These are phyloP conservation scores for Xylariaceae sp. DNA, from an alignment of 2,329 filamentous ascomycete genomes.

Conservation along the genomic window DNA sequence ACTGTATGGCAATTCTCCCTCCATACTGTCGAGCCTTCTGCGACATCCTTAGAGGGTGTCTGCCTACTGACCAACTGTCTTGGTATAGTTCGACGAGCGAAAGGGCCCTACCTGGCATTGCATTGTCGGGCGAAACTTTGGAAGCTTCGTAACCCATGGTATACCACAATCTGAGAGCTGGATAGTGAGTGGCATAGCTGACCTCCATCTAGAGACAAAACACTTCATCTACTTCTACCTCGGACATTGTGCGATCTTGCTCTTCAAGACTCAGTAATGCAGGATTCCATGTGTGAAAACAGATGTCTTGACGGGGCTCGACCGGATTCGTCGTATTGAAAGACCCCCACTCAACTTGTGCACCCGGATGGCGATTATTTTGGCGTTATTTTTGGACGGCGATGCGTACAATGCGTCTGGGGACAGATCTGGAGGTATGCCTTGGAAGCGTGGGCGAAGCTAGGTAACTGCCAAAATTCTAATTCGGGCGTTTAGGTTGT, in stretches of 20 bases:
- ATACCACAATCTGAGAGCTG: slow-evolving; percentile 28
- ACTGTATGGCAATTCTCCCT: slow-evolving; percentile 17
- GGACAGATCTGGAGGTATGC: no score
- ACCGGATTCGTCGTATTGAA: no score
- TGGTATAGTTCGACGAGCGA: slow-evolving; percentile 79
- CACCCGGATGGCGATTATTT: no score
- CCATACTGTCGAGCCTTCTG: slow-evolving; percentile 4
- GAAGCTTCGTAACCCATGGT: slow-evolving; percentile 98
- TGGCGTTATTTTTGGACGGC: no score
- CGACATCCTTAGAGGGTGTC: neutral
- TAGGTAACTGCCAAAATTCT: no score
- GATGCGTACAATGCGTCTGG: no score
- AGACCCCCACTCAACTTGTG: no score
- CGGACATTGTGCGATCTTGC: slow-evolving; percentile 93
- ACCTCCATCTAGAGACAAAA: slow-evolving; percentile 72
- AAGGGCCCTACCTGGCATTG: slow-evolving; percentile 99
- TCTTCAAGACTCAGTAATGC: slow-evolving; percentile 94
- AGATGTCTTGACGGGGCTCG: no score
- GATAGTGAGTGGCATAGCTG: neutral
- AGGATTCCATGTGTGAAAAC: neutral
- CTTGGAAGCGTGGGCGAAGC: no score
- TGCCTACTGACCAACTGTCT: slow-evolving; percentile 4
- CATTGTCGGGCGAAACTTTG: slow-evolving; percentile 97
- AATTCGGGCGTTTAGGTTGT: no score
- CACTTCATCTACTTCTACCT: slow-evolving; percentile 99